These are phyloP conservation scores for Apium graveolens DNA, from an alignment of 129 eudicot genomes.

Conservation along the genomic window DNA sequence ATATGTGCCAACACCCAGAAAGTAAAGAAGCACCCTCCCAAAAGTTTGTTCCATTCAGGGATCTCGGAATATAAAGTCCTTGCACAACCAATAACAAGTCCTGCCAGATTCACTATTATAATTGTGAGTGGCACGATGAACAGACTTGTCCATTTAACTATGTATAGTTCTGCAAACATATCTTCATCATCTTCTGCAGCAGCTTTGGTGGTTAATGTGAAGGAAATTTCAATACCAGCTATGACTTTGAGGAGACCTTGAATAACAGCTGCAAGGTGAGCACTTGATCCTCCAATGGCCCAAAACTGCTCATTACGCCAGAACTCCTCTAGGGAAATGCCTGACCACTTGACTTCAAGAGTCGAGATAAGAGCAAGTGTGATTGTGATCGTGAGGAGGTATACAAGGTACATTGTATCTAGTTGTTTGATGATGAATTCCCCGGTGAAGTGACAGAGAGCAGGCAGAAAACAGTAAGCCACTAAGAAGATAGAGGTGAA, in stretches of 20 bases:
- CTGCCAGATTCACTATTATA: constrained; percentile 47
- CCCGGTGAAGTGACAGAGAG: constrained; percentile 66
- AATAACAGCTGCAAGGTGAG: constrained; percentile 76
- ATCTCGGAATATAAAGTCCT: constrained; percentile 66
- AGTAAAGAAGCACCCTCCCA: constrained; percentile 74
- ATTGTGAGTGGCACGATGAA: constrained; percentile 70
- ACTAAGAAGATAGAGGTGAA: constrained; percentile 79
- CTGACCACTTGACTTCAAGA: constrained; percentile 90
- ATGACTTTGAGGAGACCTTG: constrained; percentile 82
- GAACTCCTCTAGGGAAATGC: constrained; percentile 71
- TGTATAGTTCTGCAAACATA: constrained; percentile 58
- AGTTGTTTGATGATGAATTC: constrained; percentile 59
- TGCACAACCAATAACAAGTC: constrained; percentile 54
- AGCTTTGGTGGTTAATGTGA: constrained; percentile 66
- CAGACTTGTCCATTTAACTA: constrained; percentile 65
- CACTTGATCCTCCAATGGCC: constrained; percentile 86
- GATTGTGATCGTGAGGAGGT: constrained; percentile 54
- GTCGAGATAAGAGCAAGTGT: constrained; percentile 54
- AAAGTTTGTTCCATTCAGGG: constrained; percentile 75
- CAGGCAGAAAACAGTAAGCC: constrained; percentile 72
- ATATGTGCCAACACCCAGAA: constrained; percentile 85
- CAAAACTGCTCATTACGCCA: constrained; percentile 92
- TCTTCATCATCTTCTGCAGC: constrained; percentile 65
- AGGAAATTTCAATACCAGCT: constrained; percentile 79
- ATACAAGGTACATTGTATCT: constrained; percentile 34